phyloP scores from a whole-genome alignment of 257 asterid genomes.

The Petunia secreta region DNA sequence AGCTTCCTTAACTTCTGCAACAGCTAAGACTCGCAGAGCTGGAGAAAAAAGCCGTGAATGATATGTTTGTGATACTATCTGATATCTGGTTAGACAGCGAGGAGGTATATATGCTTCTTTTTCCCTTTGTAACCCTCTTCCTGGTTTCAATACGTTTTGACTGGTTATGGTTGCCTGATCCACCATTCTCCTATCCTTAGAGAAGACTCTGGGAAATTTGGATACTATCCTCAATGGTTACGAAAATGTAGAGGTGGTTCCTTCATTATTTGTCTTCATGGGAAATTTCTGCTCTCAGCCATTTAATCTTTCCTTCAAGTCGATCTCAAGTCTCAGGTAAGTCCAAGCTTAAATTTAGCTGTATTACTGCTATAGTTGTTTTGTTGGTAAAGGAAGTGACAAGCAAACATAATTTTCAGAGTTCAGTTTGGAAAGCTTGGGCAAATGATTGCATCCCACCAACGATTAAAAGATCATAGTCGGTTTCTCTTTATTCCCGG shows the following conservation, averaged over 20 bases:
- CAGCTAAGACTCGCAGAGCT: slow-evolving; percentile 80
- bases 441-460: slow-evolving; percentile 74
- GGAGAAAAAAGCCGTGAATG: slow-evolving; percentile 84
- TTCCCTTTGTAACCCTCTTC: slow-evolving; percentile 28
- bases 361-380: slow-evolving; percentile 23
- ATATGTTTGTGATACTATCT: slow-evolving; percentile 93
- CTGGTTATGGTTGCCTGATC: slow-evolving; percentile 33
- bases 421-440: slow-evolving; percentile 90
- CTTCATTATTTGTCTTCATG: slow-evolving; percentile 94
- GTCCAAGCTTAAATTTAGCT: slow-evolving; percentile 32
- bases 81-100: slow-evolving; percentile 89
- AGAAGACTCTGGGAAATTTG: slow-evolving; percentile 86
- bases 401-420: slow-evolving; percentile 45
- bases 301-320: slow-evolving; percentile 82
- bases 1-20: slow-evolving; percentile 48
- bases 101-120: slow-evolving; percentile 51
- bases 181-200: slow-evolving; percentile 56
- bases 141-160: slow-evolving; percentile 34
- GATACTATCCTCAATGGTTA: slow-evolving; percentile 79
- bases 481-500: slow-evolving; percentile 94
- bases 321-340: slow-evolving; percentile 81
- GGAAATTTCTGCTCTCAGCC: slow-evolving; percentile 96
- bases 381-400: slow-evolving; percentile 27
- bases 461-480: slow-evolving; percentile 69
- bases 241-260: slow-evolving; percentile 76